Evolutionary conservation across 768 basidiomycete species (phyloP).

Genomic region (Boletus speciosus): DNA sequence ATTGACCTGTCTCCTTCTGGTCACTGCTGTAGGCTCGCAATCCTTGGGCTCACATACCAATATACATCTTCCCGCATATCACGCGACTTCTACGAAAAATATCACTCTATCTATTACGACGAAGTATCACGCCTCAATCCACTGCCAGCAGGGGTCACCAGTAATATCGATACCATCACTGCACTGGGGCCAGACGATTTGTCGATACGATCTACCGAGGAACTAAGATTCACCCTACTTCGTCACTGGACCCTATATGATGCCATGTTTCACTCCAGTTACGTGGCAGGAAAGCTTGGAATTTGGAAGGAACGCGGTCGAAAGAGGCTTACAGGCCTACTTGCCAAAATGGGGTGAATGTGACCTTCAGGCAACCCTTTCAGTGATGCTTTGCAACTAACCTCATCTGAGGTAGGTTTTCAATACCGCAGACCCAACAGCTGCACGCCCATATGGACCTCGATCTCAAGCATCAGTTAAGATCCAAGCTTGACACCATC

Average conservation of each 20-base stretch:
- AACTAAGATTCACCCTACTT: constrained; percentile 91
- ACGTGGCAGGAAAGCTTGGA: constrained; percentile 90
- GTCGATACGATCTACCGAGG: constrained; percentile 78
- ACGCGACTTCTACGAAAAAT: constrained; percentile 77
- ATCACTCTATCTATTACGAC: constrained; percentile 77
- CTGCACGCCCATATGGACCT: constrained; percentile 95
- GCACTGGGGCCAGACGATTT: constrained; percentile 78
- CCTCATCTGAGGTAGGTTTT: constrained; percentile 61
- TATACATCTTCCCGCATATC: constrained; percentile 87
- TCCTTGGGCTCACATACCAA: constrained; percentile 90
- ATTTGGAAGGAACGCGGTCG: constrained; percentile 96
- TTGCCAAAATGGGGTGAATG: constrained; percentile 97
- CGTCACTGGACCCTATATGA: constrained; percentile 98
- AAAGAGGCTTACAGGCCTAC: constrained; percentile 81
- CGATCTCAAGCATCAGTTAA: constrained; percentile 79
- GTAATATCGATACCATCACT: constrained; percentile 41
- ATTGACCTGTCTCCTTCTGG: neutral
- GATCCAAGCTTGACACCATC: constrained; percentile 79
- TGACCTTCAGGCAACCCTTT: neutral
- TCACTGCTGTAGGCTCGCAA: constrained; percentile 66
- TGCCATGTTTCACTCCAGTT: constrained; percentile 96
- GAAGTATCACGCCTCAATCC: constrained; percentile 92
- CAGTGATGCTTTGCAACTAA: constrained; percentile 2
- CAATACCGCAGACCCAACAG: constrained; percentile 91
- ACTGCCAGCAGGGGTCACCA: constrained; percentile 37